Base-by-base conservation (phyloP, 2,329 filamentous ascomycete genomes). In the Alternaria gansuensis region DNA sequence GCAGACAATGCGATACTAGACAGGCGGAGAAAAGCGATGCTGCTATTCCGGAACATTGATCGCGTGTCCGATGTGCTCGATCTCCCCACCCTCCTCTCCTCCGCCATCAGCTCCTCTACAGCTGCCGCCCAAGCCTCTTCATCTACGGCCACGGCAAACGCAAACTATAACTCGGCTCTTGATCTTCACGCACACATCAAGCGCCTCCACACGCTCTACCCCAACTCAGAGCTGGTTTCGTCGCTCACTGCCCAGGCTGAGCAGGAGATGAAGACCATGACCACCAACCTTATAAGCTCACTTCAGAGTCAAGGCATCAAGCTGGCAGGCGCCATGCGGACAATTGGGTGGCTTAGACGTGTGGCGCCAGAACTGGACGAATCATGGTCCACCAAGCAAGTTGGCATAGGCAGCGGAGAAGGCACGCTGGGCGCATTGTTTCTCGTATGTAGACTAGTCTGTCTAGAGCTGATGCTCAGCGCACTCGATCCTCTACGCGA, bases 161-260 rank as follows among this genome's bases (percentile, higher is more conserved):
- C 88, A 60, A 96, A 92, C 67, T 96, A 97, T 80, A 89, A 93
- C 2, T 91, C 92, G 0, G 93, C 93, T 0, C 83, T 99, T 33
- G 95, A 99, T 76, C 84, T 99, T 2, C 90, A 96, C 73, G 90
- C 91, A n/a, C 95, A 98, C 75, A 95, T 97, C 73, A 91, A 92
- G 67, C 87, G 95, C 7, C 83, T 99, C 5, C 88, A 93, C 60
- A 87, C 88, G 0, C 82, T 98, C 28, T 96, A 97, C 74, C 90
- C 93, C 0, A 83, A 88, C 51, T 97, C 93, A 0, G 81, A 85
- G 0, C 82, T 98, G 41, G 85, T 98, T 26, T 83, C 83, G 17
- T 89, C 90, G 24, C 88, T 98, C 21, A 84, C 88, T 9, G 75
- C 80, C 2, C 92, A 97, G 75, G 91, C 94, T 9, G 92, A 97